Evolutionary conservation across 441 rosid genomes (phyloP), one percentile per base, ranked within the genome.

Genomic region (Arabidopsis hybrid): DNA sequence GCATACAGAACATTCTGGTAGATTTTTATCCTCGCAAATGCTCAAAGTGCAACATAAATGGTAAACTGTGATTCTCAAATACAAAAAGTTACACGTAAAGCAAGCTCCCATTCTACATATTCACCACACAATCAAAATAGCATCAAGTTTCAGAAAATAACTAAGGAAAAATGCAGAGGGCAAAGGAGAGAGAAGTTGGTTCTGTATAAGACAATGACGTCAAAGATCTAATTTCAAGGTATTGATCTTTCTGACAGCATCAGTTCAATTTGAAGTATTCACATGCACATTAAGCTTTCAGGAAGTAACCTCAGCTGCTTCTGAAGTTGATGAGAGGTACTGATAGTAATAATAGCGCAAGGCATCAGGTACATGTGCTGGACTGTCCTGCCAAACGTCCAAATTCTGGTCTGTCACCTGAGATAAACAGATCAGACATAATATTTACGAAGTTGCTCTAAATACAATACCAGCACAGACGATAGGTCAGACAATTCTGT

Each of bases 321-420:
- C 91, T 46, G 96, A 56, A 70, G 95, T 90, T 78, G 97, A 94
- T 7, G 97, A 94, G 77, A 94, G 97, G 82, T 94, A 92, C 77
- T 94, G 97, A 85, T 94, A 94, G 74, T 94, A 94, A 79, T 90
- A 94, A 79, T 90, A 95, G 71, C 97, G 95, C 76, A 94, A 78
- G 56, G 99, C 99, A 89, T 94, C 97, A 65, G 92, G 90, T 36
- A 92, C 97, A 51, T 76, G 52, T 56, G 99, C 99, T 59, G 97
- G 89, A 60, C 92, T 83, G 74, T 87, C 85, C 83, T 86, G 86
- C 99, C 97, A 89, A 67, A 85, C 85, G 72, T 95, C 97, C 66
- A 94, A 84, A 78, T 92, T 87, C 82, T 94, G 99, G 81, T 92
- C 97, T 35, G 91, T 83, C 74, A 90, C 99, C 99, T 94, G 90